phyloP scores from a whole-genome alignment of 257 asterid species.

The Lycium ferocissimum region DNA sequence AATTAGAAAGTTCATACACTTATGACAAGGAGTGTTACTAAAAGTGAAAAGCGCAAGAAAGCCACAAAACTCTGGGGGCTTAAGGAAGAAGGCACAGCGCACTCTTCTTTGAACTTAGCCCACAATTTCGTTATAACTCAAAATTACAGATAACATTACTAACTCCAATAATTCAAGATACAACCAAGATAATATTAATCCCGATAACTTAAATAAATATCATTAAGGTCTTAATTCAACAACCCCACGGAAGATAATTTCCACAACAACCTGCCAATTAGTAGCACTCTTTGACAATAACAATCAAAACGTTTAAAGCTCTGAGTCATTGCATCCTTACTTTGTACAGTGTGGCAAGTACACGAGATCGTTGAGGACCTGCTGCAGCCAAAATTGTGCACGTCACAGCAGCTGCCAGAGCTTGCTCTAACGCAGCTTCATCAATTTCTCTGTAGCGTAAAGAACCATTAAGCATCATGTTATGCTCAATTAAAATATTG shows the following conservation, averaged over 20 bases:
- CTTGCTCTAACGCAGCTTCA: constrained; percentile 93
- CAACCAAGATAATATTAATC: constrained; percentile 3
- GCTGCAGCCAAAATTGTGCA: constrained; percentile 98
- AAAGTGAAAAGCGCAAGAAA: neutral
- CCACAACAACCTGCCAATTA: constrained; percentile 18
- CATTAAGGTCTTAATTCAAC: neutral
- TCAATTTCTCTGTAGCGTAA: constrained; percentile 74
- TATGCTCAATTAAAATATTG: neutral
- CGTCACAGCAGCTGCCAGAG: constrained; percentile 88
- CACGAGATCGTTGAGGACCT: constrained; percentile 96
- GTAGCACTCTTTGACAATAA: constrained; percentile 14
- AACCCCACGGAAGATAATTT: neutral
- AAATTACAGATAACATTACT: neutral
- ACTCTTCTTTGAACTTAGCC: neutral
- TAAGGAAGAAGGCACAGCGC: neutral
- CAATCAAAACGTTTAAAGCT: neutral
- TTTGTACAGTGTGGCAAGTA: constrained; percentile 95
- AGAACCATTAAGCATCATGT: constrained; percentile 25
- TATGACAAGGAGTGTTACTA: neutral
- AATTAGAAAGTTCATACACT: constrained; percentile 9
- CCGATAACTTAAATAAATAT: neutral
- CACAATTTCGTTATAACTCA: neutral
- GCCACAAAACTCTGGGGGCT: neutral
- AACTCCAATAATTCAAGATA: constrained; percentile 15
- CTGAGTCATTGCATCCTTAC: constrained; percentile 42